Conservation (phyloP, 257 asterid genomes). For the Rubia yunnanensis region DNA sequence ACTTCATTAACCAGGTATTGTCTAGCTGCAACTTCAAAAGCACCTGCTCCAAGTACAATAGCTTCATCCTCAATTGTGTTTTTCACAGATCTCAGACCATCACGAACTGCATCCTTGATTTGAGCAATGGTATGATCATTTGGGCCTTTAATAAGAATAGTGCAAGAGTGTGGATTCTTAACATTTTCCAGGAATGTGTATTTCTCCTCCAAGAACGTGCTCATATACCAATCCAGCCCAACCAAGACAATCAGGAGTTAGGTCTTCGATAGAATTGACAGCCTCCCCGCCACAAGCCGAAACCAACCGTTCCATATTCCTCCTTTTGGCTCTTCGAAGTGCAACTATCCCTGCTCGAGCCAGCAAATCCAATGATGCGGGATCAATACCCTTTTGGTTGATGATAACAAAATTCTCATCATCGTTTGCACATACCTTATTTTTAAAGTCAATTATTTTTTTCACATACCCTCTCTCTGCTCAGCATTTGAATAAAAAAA, state of each 20-base stretch:
- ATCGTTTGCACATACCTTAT: conserved; percentile 67
- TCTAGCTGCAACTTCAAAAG: conserved; percentile 97
- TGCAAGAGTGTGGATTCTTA: conserved; percentile 86
- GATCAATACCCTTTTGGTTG: conserved; percentile 98
- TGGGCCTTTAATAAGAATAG: conserved; percentile 96
- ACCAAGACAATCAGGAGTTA: conserved; percentile 85
- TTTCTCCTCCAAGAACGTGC: conserved; percentile 95
- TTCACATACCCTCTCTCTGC: conserved; percentile 97
- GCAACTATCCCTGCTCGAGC: conserved; percentile 96
- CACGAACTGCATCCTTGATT: conserved; percentile 98
- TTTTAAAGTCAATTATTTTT: conserved; percentile 82
- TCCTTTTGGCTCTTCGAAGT: conserved; percentile 89
- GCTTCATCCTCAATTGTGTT: conserved; percentile 97
- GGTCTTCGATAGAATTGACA: conserved; percentile 90
- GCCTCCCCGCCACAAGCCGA: conserved; percentile 99
- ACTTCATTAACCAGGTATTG: conserved; percentile 85
- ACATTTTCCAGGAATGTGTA: conserved; percentile 95
- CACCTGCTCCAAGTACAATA: conserved; percentile 93
- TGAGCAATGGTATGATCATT: conserved; percentile 99
- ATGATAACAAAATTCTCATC: conserved; percentile 73
- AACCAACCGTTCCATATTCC: conserved; percentile 93
- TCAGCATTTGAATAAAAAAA: conserved; percentile 94
- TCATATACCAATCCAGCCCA: conserved; percentile 99
- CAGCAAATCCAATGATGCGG: conserved; percentile 89
- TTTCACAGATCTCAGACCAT: conserved; percentile 90